Evolutionary conservation across 345 rosid genomes (phyloP), one percentile per base, ranked within the genome.

Genomic region (Pelargonium nanum): DNA sequence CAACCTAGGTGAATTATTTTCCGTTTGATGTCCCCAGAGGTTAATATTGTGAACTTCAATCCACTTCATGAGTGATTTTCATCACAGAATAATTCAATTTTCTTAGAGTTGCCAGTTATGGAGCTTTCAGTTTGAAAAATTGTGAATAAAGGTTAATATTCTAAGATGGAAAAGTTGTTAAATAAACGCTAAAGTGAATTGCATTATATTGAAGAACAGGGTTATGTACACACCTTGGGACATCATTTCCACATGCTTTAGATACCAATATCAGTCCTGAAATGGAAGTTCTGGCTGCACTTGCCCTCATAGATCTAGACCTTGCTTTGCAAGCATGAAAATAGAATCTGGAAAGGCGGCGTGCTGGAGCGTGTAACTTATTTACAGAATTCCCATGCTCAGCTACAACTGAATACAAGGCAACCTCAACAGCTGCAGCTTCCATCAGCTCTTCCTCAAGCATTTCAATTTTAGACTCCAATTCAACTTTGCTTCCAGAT

Each of bases 201-300:
- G 48, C 48, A 40, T 40, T 6, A 17, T n/a, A 12, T 40, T 40
- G 10, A 15, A 16, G 20, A 22, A 17, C 40, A 20, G 59, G 52
- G 44, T 50, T 57, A 20, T 57, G 57, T 63, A 57, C 70, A 40
- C 72, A 88, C 98, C 98, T 85, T 7, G 96, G 87, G 55, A 87
- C 95, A 75, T 92, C 95, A 70, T 85, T 89, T 61, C 96, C 96
- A 59, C 98, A 92, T 45, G 98, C 95, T 81, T 86, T 89, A 34
- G 95, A 83, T 61, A 89, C 93, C 83, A 89, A 75, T 55, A 85
- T 71, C 71, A 92, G 71, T 72, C 98, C 98, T 44, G 96, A 89
- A 68, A 88, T 67, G 10, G 77, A 75, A 63, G 95, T 84, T 73
- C 86, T 85, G 4, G 96, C 91, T 44, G 91, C 86, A 59, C 70